Evolutionary conservation across 2,329 filamentous ascomycete species (phyloP), one percentile per base, ranked within the genome.

Genomic region (Penicillium sp.): DNA sequence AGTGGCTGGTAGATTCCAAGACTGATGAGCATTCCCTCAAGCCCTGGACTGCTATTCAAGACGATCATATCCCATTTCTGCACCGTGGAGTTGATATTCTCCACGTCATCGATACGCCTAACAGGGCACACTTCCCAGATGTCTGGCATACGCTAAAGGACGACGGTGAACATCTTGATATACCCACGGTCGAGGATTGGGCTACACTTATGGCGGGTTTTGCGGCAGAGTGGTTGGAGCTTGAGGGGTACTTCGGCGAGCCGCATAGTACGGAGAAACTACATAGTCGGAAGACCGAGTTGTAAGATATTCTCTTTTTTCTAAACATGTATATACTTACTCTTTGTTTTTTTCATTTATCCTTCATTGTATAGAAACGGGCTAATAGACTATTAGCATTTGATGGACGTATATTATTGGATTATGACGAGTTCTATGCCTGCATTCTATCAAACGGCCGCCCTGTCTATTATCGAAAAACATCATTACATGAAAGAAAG

Each of bases 11-110:
- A 6, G 87, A 95, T 43, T 68, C 75, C 1, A 75, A 79, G 20
- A 90, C 86, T 70, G 69, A 77, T 49, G 71, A 75, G 33, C 67
- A 69, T 47, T 68, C 75, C 30, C 81, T 89, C 65, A 73, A 61
- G 60, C 43, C 72, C 43, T 68, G 72, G 38, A 70, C 73, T n/a
- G 72, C 77, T 14, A 83, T 96, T 9, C 80, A 86, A 61, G 94
- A 99, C 68, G 94, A 99, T 67, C 94, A 99, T 70, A 72, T 97
- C 5, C 94, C 94, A 0, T 99, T 99, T 66, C 85, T 97, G 80
- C 77, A 77, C 35, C 83, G 90, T 35, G 94, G 94, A 1, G 93
- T 97, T 0, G 87, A 95, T 26, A 81, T 97, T 16, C 72, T 99
- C 57, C 94, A 99, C 74, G 73, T 99, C 24, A 97, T 99, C 57